Percentiles rank a stretch among this genome's conserved stretches.
phyloP scores from a whole-genome alignment of 202 grass and related monocot genomes.

The Carex arenaria region DNA sequence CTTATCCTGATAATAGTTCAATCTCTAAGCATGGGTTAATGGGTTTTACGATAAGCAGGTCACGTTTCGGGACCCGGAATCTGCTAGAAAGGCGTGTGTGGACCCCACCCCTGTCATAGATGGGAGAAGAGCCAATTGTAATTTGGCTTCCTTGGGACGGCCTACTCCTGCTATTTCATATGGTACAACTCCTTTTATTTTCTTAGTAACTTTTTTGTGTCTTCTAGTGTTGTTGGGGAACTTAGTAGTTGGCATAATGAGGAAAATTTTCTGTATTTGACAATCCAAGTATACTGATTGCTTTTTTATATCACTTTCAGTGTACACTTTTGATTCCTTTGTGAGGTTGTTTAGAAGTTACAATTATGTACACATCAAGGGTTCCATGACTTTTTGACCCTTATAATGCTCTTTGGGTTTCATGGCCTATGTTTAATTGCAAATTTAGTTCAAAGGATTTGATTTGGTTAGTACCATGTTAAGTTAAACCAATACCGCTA shows the following conservation, averaged over 20 bases:
- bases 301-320: neutral
- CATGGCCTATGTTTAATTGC: neutral
- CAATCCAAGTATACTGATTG: neutral
- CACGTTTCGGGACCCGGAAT: constrained; percentile 78
- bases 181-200: constrained; percentile 34
- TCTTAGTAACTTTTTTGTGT: neutral
- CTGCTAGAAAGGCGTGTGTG: constrained; percentile 70
- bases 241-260: neutral
- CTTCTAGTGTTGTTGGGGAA: neutral
- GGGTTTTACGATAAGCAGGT: constrained; percentile 41
- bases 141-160: constrained; percentile 79
- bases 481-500: neutral
- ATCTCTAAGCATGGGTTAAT: neutral
- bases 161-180: constrained; percentile 36
- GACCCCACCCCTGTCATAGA: constrained; percentile 77
- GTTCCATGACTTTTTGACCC: neutral
- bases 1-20: neutral
- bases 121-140: constrained; percentile 81
- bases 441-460: neutral
- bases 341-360: neutral
- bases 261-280: neutral
- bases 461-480: neutral
- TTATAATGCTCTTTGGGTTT: neutral
- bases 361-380: neutral
- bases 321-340: neutral